These are phyloP conservation scores for Brassica carinata DNA, from an alignment of 345 rosid species.

Conservation along the genomic window DNA sequence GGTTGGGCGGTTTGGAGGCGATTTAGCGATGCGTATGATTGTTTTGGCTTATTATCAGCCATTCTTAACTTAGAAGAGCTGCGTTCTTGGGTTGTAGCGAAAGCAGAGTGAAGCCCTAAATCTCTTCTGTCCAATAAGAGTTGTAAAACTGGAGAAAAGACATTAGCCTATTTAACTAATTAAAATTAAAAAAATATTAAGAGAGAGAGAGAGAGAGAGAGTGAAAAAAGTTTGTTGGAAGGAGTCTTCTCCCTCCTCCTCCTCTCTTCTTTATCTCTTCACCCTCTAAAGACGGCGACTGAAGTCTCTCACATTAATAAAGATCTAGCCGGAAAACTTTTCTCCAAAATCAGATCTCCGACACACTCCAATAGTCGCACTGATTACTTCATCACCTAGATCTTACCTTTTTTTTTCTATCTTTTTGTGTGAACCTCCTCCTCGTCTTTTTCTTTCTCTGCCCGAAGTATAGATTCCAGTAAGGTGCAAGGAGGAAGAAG, in stretches of 20 bases:
- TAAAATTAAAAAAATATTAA: background rate
- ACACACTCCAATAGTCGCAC: background rate
- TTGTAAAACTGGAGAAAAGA: slow-evolving; percentile 13
- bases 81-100: no score
- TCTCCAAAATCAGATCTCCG: slow-evolving; percentile 30
- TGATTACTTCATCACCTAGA: background rate
- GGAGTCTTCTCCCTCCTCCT: slow-evolving; percentile 7
- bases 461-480: background rate
- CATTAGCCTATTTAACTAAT: background rate
- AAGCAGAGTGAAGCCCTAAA: no score
- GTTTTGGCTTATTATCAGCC: no score
- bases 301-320: slow-evolving; percentile 5
- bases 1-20: no score
- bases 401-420: background rate
- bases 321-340: background rate
- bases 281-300: slow-evolving; percentile 41
- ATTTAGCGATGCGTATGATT: no score
- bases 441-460: background rate
- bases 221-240: slow-evolving; percentile 34
- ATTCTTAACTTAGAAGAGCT: no score
- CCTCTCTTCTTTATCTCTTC: slow-evolving; percentile 13
- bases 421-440: background rate
- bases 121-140: slow-evolving; percentile 20
- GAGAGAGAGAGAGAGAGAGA: background rate
- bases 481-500: background rate